phyloP scores from a whole-genome alignment of 495 filamentous ascomycete species.

The Penicillium macrosclerotiorum region DNA sequence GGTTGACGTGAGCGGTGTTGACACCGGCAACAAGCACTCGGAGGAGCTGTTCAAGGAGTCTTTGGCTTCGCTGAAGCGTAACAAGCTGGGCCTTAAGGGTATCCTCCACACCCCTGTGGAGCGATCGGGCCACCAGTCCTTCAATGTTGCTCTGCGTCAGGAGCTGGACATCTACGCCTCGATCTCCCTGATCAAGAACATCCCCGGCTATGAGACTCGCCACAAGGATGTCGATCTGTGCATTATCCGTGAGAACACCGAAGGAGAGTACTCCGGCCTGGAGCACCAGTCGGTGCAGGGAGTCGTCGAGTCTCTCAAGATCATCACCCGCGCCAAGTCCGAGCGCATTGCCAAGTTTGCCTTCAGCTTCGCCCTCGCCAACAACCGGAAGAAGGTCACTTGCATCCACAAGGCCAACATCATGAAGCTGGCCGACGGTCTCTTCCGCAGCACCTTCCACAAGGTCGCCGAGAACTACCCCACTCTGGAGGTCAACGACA shows the following conservation, averaged over 20 bases:
- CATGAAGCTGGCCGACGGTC: conserved; percentile 98
- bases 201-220: conserved; percentile 94
- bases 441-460: conserved; percentile 97
- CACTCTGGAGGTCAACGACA: conserved; percentile 90
- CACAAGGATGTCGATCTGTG: conserved; percentile 95
- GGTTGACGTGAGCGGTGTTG: conserved; percentile 91
- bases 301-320: conserved; percentile 98
- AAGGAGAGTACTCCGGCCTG: conserved; percentile 97
- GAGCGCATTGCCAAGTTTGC: conserved; percentile 99
- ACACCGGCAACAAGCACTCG: conserved; percentile 80
- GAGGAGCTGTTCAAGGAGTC: conserved; percentile 94
- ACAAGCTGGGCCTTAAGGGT: conserved; percentile 96
- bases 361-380: conserved; percentile 94
- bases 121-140: conserved; percentile 95
- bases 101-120: conserved; percentile 97
- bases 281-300: conserved; percentile 97
- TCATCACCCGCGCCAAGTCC: conserved; percentile 97
- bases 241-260: conserved; percentile 99
- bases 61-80: conserved; percentile 90
- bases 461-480: conserved; percentile 89
- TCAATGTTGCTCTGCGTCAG: conserved; percentile 98
- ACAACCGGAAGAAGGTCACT: conserved; percentile 97
- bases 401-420: conserved; percentile 99
- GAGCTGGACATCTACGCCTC: conserved; percentile 99
- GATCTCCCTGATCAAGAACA: conserved; percentile 97